Percentiles rank a stretch among this genome's conserved stretches.
phyloP scores from a whole-genome alignment of 495 filamentous ascomycete species.

The Lasiosphaeria hispida region DNA sequence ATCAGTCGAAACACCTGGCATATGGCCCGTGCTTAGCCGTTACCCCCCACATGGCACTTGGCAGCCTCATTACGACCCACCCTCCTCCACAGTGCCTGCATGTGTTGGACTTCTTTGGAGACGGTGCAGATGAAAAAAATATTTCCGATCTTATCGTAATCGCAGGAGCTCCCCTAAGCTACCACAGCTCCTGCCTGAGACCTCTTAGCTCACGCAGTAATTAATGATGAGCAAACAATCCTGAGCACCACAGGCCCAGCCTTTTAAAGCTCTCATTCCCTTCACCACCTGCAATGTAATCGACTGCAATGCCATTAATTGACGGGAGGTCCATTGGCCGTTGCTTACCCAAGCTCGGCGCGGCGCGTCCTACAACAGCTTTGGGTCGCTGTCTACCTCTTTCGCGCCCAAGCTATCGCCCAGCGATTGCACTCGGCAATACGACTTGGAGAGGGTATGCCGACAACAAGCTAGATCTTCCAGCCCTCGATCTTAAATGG shows the following conservation, averaged over 20 bases:
- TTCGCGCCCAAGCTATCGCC: conserved; percentile 7
- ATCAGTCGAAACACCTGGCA: neutral
- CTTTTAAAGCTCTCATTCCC: neutral
- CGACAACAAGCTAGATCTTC: conserved; percentile 56
- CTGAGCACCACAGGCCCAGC: neutral
- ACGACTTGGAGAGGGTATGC: conserved; percentile 30
- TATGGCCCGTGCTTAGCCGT: neutral
- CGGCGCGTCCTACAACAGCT: neutral
- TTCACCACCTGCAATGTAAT: conserved; percentile 21
- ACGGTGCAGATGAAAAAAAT: neutral
- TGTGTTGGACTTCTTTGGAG: too few species aligned
- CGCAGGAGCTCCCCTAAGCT: neutral
- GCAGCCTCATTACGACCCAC: conserved; percentile 5
- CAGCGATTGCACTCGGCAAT: conserved; percentile 3
- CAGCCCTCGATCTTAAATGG: conserved; percentile 74
- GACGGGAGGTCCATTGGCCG: conserved; percentile 32
- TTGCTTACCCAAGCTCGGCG: conserved; percentile 22
- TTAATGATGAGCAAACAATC: too few species aligned
- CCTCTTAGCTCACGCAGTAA: too few species aligned
- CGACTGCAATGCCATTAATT: conserved; percentile 27
- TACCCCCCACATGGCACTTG: neutral
- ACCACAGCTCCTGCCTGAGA: too few species aligned
- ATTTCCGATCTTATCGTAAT: neutral
- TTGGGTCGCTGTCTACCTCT: neutral
- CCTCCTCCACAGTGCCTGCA: neutral